Conservation (phyloP, 352 stramenopile species). For the Pythium folliculosum region DNA sequence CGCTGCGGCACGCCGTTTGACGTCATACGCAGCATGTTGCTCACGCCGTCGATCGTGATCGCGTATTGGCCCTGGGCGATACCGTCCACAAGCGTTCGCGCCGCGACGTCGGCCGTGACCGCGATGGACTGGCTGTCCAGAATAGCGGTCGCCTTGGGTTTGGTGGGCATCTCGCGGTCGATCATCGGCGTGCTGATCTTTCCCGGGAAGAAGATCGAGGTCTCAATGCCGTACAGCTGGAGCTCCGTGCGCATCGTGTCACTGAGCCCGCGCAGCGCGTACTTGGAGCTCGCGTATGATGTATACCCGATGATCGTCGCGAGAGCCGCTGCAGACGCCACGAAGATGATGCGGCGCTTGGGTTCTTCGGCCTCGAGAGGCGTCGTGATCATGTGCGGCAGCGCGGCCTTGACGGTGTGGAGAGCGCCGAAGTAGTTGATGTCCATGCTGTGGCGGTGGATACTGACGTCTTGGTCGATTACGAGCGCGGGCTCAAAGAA, state of each 20-base stretch:
- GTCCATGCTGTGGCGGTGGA: constrained; percentile 45
- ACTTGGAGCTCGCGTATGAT: constrained; percentile 89
- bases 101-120: constrained; percentile 31
- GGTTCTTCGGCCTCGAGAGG: constrained; percentile 19
- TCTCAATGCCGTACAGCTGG: constrained; percentile 63
- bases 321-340: constrained; percentile 48
- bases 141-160: constrained; percentile 1
- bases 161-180: constrained; percentile 9
- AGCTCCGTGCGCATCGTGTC: constrained; percentile 83
- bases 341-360: constrained; percentile 49
- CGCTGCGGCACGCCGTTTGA: constrained; percentile 56
- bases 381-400: constrained; percentile 55
- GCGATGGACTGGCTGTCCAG: background rate
- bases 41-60: constrained; percentile 57
- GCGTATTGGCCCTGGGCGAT: constrained; percentile 48
- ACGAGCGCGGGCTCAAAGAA: constrained; percentile 42
- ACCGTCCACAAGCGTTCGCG: constrained; percentile 53
- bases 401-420: constrained; percentile 52
- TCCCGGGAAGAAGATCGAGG: constrained; percentile 90
- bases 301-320: constrained; percentile 82
- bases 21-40: constrained; percentile 50
- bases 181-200: constrained; percentile 41
- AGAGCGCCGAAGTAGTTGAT: constrained; percentile 64
- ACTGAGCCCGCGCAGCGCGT: constrained; percentile 89
- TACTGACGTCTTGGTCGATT: constrained; percentile 44